These are phyloP conservation scores for Murraya koenigii DNA, from an alignment of 345 rosid species.

Conservation along the genomic window DNA sequence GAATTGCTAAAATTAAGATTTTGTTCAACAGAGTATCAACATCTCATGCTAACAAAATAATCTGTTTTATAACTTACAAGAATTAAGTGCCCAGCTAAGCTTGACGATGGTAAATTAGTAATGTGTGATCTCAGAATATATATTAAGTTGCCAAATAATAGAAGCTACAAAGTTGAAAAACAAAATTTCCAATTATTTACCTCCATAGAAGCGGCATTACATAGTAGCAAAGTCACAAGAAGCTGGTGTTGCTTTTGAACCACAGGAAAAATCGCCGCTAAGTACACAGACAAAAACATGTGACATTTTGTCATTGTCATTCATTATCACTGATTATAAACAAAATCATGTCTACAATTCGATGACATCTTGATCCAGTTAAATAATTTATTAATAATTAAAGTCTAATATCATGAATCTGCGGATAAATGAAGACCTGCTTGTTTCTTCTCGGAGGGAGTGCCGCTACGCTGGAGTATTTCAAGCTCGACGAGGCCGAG, in stretches of 20 bases:
- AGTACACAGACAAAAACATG: not conserved
- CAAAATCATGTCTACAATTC: not conserved
- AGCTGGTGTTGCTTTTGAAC: slow-evolving; percentile 97
- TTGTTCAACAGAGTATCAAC: not conserved
- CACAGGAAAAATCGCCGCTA: slow-evolving; percentile 84
- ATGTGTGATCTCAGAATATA: not conserved
- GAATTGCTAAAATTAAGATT: not conserved
- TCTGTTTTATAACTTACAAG: not conserved
- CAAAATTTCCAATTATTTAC: slow-evolving; percentile 26
- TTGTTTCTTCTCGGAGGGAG: slow-evolving; percentile 80
- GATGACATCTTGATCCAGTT: no score
- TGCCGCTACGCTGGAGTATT: slow-evolving; percentile 93
- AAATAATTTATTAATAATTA: no score
- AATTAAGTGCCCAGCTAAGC: not conserved
- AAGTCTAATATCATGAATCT: no score
- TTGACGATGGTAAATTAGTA: not conserved
- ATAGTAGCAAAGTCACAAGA: slow-evolving; percentile 82
- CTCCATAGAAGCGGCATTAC: slow-evolving; percentile 95
- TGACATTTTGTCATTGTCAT: no score
- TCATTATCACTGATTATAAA: no score
- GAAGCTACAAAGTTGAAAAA: not conserved
- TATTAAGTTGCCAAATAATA: not conserved
- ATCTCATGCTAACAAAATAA: not conserved
- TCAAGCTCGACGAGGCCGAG: slow-evolving; percentile 96
- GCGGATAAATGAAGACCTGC: slow-evolving; percentile 42